phyloP scores from a whole-genome alignment of 768 basidiomycete genomes.

The Trametes punicea region DNA sequence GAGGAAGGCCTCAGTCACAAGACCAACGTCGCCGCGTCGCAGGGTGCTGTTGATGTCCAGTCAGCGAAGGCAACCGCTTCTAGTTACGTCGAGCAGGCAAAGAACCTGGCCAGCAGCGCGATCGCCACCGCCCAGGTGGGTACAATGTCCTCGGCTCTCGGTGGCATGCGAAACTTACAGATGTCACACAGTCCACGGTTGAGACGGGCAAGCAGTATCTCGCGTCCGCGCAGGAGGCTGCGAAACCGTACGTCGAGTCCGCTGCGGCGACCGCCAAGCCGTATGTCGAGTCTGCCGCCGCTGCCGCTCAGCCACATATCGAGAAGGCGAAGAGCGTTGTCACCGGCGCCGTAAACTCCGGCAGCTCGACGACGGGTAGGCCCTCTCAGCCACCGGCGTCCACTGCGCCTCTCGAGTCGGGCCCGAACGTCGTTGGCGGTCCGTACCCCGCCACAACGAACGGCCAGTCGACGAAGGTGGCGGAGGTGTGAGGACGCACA shows the following conservation, averaged over 20 bases:
- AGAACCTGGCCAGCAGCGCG: constrained; percentile 41
- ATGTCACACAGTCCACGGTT: constrained; percentile 32
- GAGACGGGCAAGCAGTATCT: constrained; percentile 34
- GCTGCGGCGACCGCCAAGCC: constrained; percentile 39
- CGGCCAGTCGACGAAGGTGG: constrained; percentile 18
- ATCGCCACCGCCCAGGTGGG: constrained; percentile 45
- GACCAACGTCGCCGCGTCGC: constrained; percentile 51
- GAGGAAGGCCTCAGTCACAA: constrained; percentile 31
- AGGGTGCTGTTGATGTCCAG: constrained; percentile 53
- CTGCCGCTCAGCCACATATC: constrained; percentile 21
- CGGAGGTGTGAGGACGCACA: constrained; percentile 11
- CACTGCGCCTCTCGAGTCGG: constrained; percentile 41
- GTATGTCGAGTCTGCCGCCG: constrained; percentile 29
- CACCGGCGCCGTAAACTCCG: not conserved
- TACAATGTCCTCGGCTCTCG: constrained; percentile 18
- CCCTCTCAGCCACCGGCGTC: constrained; percentile 33
- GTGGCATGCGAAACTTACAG: constrained; percentile 29
- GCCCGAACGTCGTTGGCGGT: constrained; percentile 31
- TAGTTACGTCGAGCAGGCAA: constrained; percentile 55
- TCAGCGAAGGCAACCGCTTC: constrained; percentile 42
- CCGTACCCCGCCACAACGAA: constrained; percentile 26
- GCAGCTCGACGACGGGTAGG: constrained; percentile 1
- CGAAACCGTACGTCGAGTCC: constrained; percentile 39
- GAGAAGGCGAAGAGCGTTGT: constrained; percentile 17
- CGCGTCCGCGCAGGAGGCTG: constrained; percentile 28